Base-by-base conservation (phyloP, 139 green algal species). In the Deuterostichococcus epilithicus region DNA sequence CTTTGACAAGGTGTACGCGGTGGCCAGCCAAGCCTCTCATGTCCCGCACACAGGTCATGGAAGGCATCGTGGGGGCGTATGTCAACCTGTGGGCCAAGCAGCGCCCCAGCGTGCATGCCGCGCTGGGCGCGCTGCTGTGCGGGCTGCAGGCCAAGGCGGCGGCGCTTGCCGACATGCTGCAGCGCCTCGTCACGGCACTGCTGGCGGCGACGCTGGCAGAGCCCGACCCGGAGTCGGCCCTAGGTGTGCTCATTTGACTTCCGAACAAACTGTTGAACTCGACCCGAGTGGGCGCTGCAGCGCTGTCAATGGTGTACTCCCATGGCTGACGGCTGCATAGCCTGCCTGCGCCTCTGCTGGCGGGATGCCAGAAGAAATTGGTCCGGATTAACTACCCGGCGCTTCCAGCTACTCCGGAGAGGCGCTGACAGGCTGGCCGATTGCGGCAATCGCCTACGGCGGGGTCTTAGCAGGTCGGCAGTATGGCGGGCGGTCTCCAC, bases 61-160 rank as follows among this genome's bases (percentile, higher is more conserved):
- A 13, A 38, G 63, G 1, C 30, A 23, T 35, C n/a, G 73, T 37
- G 0, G 28, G 72, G 3, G n/a, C 69, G 30, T 81, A 81, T 45
- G 28, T 32, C 28, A 22, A 58, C 52, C 25, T 81, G 36, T 81
- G 70, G 70, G 68, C 76, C n/a, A 72, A 68, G 13, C 70, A 81
- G 69, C 67, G 58, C 8, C 15, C 36, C 20, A 28, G 35, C n/a
- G 76, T 72, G 37, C 70, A 81, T 72, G 58, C 52, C 37, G 76
- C 76, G 15, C n/a, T 81, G 33, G 42, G 34, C n/a, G 35, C 30
- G 28, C 38, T 77, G n/a, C 76, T 81, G 52, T n/a, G 22, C 18
- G 76, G 69, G 2, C 30, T 81, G 28, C 3, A 5, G 5, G 37
- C n/a, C 5, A 76, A 76, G 37, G 68, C 63, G 34, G 37, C 38